phyloP scores from a whole-genome alignment of 768 basidiomycete genomes.

The Lactarius hengduanensis region DNA sequence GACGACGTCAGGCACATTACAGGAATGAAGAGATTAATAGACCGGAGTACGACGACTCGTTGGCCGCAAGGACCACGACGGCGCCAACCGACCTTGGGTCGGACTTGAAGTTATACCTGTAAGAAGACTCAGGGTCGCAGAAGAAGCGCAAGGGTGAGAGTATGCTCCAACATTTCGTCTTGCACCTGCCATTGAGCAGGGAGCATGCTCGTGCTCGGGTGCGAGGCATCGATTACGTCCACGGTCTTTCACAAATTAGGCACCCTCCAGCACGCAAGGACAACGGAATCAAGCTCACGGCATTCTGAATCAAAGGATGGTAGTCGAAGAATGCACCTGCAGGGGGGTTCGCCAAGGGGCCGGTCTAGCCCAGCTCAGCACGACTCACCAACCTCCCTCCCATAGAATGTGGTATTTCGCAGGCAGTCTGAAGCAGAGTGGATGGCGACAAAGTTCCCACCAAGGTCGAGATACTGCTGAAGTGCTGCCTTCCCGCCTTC shows the following conservation, averaged over 20 bases:
- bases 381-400: conserved; percentile 41
- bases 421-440: conserved; percentile 48
- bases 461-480: conserved; percentile 43
- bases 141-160: conserved; percentile 6
- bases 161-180: conserved; percentile 42
- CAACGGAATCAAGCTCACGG: conserved; percentile 36
- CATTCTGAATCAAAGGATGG: conserved; percentile 44
- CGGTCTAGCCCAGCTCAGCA: not conserved
- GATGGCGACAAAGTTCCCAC: conserved; percentile 47
- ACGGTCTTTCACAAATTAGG: conserved; percentile 35
- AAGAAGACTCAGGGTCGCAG: not conserved
- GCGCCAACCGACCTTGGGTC: conserved; percentile 48
- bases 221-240: conserved; percentile 41
- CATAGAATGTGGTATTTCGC: conserved; percentile 42
- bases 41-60: conserved; percentile 46
- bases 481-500: conserved; percentile 41
- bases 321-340: conserved; percentile 48
- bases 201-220: conserved; percentile 44
- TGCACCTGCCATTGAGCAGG: conserved; percentile 37
- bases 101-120: conserved; percentile 47
- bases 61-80: conserved; percentile 45
- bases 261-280: not conserved
- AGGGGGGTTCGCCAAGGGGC: not conserved
- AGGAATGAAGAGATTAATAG: conserved; percentile 4
- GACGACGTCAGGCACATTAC: conserved; percentile 30